Base-by-base conservation (phyloP, 768 basidiomycete species). In the Leccinum olivaceopallidum region DNA sequence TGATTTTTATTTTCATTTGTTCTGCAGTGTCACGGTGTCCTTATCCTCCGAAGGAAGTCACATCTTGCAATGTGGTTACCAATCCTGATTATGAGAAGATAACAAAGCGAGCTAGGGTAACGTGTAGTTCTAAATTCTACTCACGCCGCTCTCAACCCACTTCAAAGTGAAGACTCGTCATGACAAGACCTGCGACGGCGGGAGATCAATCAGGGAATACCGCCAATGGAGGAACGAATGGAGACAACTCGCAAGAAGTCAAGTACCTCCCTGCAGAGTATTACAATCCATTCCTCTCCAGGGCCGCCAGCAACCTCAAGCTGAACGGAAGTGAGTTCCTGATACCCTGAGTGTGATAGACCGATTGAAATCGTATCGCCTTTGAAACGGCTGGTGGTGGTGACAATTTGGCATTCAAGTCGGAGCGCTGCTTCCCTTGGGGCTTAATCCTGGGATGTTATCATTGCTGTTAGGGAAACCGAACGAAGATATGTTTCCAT, bases 271-370 rank as follows among this genome's bases (percentile, higher is more conserved):
- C 87, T 14, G 71, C 78, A 24, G 78, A 76, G 18, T 85, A 77
- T 70, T 88, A 89, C 70, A 53, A 66, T 0, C 61, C 69, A 2
- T 89, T 87, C 67, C 73, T 90, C 24, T 88, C 89, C 4, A 71
- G 78, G 48, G 63, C 65, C 22, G 84, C 87, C 18, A 86, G 83
- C 65, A 76, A 78, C 64, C 79, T 85, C 44, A 82, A 79, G 67
- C 83, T 83, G 9, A 20, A 86, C 44, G 13, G 32, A 32, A 32
- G 32, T 32, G 32, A 32, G 32, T 12, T 32, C 32, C 10, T 32
- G 12, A 32, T 32, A 32, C 10, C 32, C 10, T 32, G 32, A 32
- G 32, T 10, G 32, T 32, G 32, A 32, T 30, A 30, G 36, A 24
- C 37, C 9, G 52, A 34, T 18, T 16, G 14, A 39, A 16, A 55